Evolutionary conservation across 2,329 filamentous ascomycete genomes (phyloP).

Genomic region (Trichoderma cornu-damae): DNA sequence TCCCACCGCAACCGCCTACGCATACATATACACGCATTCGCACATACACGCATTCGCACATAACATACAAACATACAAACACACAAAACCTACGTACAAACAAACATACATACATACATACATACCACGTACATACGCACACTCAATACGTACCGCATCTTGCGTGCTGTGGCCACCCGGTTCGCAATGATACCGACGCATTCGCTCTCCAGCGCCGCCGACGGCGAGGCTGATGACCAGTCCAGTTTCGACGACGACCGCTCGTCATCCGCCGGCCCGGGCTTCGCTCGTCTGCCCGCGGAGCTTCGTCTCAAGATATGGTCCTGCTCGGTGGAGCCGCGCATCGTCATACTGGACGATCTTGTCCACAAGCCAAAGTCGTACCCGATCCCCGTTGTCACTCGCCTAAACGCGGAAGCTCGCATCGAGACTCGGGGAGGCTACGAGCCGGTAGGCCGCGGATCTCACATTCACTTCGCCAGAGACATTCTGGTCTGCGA

Average conservation of each 20-base stretch:
- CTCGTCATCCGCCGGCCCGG: slow-evolving; percentile 17
- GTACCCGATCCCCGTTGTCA: slow-evolving; percentile 34
- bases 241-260: slow-evolving; percentile 2
- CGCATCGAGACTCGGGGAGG: slow-evolving; percentile 33
- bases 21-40: too few species aligned
- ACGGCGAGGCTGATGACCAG: slow-evolving; percentile 14
- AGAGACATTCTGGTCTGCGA: slow-evolving; percentile 38
- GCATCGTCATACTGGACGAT: slow-evolving; percentile 34
- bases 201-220: slow-evolving; percentile 10
- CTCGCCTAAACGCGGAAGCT: slow-evolving; percentile 35
- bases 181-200: slow-evolving; percentile 16
- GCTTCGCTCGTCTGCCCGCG: slow-evolving; percentile 31
- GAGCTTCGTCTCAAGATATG: slow-evolving; percentile 38
- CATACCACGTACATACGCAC: not conserved
- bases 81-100: too few species aligned
- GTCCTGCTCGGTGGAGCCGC: slow-evolving; percentile 35
- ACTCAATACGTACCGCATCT: not conserved
- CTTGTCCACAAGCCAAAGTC: slow-evolving; percentile 29
- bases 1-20: too few species aligned
- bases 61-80: not conserved
- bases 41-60: not conserved
- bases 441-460: slow-evolving; percentile 33
- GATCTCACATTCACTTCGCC: slow-evolving; percentile 36
- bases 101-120: not conserved
- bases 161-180: not conserved